Conservation (phyloP, 2,329 filamentous ascomycete species). For the Endoconidiophora polonica region DNA sequence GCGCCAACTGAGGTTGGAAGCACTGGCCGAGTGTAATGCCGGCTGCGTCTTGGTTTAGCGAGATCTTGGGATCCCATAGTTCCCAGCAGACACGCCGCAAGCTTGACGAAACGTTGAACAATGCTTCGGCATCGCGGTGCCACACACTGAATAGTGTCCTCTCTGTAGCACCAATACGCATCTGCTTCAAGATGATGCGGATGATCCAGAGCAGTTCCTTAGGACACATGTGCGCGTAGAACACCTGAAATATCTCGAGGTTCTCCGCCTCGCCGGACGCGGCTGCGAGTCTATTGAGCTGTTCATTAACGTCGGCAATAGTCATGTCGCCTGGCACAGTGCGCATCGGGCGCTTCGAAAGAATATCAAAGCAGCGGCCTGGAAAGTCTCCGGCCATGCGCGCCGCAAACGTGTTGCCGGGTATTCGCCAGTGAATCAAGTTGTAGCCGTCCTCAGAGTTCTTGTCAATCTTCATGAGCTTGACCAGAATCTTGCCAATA, state of each 20-base stretch:
- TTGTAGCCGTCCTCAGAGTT: slow-evolving; percentile 77
- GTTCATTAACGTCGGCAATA: slow-evolving; percentile 76
- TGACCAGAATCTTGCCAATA: slow-evolving; percentile 80
- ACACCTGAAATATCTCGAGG: slow-evolving; percentile 59
- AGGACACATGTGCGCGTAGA: slow-evolving; percentile 83
- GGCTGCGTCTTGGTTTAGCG: slow-evolving; percentile 58
- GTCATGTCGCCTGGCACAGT: slow-evolving; percentile 60
- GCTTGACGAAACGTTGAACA: slow-evolving; percentile 85
- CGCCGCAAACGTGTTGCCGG: slow-evolving; percentile 46
- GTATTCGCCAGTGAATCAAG: slow-evolving; percentile 82
- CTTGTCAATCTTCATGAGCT: slow-evolving; percentile 79
- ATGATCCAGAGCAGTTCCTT: slow-evolving; percentile 92
- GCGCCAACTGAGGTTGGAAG: slow-evolving; percentile 88
- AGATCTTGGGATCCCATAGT: slow-evolving; percentile 53
- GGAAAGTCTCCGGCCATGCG: slow-evolving; percentile 80
- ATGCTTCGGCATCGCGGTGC: slow-evolving; percentile 59
- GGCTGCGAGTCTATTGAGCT: slow-evolving; percentile 61
- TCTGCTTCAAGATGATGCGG: slow-evolving; percentile 72
- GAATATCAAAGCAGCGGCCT: slow-evolving; percentile 69
- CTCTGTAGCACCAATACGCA: slow-evolving; percentile 63
- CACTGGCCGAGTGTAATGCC: slow-evolving; percentile 78
- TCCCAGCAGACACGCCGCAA: slow-evolving; percentile 91
- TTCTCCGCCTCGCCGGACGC: slow-evolving; percentile 73
- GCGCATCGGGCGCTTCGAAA: slow-evolving; percentile 68
- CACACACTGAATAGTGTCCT: slow-evolving; percentile 72